Percentiles rank a stretch among this genome's conserved stretches.
These are phyloP conservation scores for Botrytis medusae DNA, from an alignment of 2,329 filamentous ascomycete species.

Conservation along the genomic window DNA sequence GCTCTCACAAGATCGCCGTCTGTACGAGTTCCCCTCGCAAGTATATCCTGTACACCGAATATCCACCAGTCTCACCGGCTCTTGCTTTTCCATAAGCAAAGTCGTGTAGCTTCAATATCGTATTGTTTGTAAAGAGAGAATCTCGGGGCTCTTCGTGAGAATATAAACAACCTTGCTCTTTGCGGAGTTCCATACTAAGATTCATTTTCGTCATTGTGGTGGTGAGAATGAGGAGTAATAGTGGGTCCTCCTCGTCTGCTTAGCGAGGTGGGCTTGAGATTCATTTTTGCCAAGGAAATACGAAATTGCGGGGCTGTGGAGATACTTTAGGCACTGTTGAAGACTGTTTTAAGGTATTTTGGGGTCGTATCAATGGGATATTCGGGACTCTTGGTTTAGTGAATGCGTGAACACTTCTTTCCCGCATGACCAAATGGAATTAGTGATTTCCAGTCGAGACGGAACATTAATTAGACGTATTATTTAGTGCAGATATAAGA, in stretches of 20 bases:
- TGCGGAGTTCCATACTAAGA: neutral
- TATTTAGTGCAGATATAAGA: no score
- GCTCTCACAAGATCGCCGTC: no score
- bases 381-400: no score
- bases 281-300: neutral
- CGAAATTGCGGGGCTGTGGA: neutral
- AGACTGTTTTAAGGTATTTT: no score
- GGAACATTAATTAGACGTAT: no score
- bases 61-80: neutral
- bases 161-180: neutral
- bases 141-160: neutral
- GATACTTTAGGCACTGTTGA: neutral
- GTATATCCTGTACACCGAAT: neutral
- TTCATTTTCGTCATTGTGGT: neutral
- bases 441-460: no score
- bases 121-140: neutral
- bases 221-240: neutral
- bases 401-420: no score
- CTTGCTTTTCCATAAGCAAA: neutral
- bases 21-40: no score
- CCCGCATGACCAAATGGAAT: no score
- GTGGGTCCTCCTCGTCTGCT: neutral
- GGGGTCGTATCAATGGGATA: no score
- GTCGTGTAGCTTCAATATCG: neutral
- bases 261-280: neutral